Evolutionary conservation across 331 rosid genomes (phyloP), one percentile per base, ranked within the genome.

Genomic region (Rhamnella rubrinervis): DNA sequence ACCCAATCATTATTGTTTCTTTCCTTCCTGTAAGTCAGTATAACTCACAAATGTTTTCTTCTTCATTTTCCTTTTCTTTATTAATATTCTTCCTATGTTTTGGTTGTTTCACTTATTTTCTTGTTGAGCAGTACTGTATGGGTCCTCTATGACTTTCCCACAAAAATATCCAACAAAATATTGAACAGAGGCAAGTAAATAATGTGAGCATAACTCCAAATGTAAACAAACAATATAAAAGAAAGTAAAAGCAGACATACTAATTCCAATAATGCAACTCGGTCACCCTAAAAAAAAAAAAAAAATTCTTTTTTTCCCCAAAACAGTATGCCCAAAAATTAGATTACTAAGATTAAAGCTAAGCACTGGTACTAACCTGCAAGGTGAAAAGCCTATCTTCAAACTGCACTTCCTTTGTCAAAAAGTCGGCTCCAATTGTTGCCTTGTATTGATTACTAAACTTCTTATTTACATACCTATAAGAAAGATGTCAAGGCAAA

Each of bases 361-460:
- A 57, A 55, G 72, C 53, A 63, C 40, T 11, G 71, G 19, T 28
- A 71, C 79, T 47, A 62, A 93, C 98, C 97, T 95, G 98, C 68
- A 95, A 75, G 71, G 98, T 95, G 89, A 95, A 95, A 67, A 95
- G 97, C 83, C 98, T 95, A 78, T 95, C 98, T 80, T 95, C 98
- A 10, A 91, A 91, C 63, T 95, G 98, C 86, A 95, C 97, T 79
- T 95, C 98, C 61, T 95, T 95, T 18, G 98, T 95, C 81, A 95
- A 79, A 68, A 95, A 95, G 61, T 91, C 98, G 2, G 98, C 98
- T 81, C 98, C 98, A 64, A 95, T 95, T 41, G 98, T 95, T 26
- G 98, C 97, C 83, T 95, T 95, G 84, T 91, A 95, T 75, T 95
- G 98, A 80, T 95, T 95, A 78, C 98, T 95, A 73, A 95, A 95